Percentiles rank a stretch among this genome's conserved stretches.
Conservation (phyloP, 2,329 filamentous ascomycete species). For the Coleophoma eucalyptorum region DNA sequence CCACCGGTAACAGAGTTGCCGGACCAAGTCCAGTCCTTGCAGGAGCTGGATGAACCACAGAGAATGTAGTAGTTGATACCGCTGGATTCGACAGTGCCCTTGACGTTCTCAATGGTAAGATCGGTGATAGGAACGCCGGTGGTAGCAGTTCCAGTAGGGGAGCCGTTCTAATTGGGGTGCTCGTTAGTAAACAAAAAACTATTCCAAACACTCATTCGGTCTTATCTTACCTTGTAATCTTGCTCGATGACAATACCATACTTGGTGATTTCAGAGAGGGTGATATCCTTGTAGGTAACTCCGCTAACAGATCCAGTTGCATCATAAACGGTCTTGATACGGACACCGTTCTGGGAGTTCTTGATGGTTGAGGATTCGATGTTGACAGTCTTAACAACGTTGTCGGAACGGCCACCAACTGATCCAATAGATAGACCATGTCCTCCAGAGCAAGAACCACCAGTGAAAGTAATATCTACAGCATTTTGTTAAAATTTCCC, state of each 20-base stretch:
- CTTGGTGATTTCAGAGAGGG: slow-evolving; percentile 39
- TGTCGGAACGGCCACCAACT: slow-evolving; percentile 47
- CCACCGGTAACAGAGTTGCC: too few relatives aligned
- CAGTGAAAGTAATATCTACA: slow-evolving; percentile 4
- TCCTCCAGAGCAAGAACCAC: slow-evolving; percentile 6
- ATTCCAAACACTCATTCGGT: too few relatives aligned
- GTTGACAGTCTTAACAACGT: slow-evolving; percentile 44
- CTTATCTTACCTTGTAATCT: slow-evolving; percentile 35
- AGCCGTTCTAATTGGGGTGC: too few relatives aligned
- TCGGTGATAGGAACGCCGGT: too few relatives aligned
- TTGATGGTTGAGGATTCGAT: slow-evolving; percentile 41
- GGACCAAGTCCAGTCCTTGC: too few relatives aligned
- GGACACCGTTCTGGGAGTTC: slow-evolving; percentile 49
- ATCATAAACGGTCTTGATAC: slow-evolving; percentile 51
- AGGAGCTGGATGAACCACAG: too few relatives aligned
- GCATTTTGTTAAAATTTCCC: too few relatives aligned
- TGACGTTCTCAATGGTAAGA: too few relatives aligned
- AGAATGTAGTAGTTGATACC: too few relatives aligned
- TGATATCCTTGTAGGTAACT: slow-evolving; percentile 47
- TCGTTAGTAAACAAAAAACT: too few relatives aligned
- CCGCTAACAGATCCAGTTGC: slow-evolving; percentile 45
- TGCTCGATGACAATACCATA: slow-evolving; percentile 55
- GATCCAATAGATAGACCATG: slow-evolving; percentile 50
- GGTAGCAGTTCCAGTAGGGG: too few relatives aligned
- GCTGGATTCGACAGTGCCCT: too few relatives aligned